These are phyloP conservation scores for Larix kaempferi DNA, from an alignment of 75 land plant species.

Conservation along the genomic window DNA sequence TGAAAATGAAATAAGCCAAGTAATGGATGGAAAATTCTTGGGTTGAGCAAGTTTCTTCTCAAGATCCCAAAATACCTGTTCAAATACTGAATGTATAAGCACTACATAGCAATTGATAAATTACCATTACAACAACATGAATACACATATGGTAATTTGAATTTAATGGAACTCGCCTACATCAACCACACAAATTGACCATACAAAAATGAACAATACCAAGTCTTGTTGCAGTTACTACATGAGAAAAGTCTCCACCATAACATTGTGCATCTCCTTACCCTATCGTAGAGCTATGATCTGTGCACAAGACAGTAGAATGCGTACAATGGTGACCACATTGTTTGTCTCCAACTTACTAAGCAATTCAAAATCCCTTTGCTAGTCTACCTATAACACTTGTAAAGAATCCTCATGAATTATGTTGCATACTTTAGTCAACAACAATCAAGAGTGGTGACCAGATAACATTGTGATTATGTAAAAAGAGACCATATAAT, in stretches of 20 bases:
- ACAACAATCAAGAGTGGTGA: too few relatives aligned
- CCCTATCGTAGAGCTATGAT: too few relatives aligned
- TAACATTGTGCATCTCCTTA: too few relatives aligned
- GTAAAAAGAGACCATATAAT: too few relatives aligned
- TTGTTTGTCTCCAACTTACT: too few relatives aligned
- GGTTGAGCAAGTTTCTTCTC: constrained; percentile 99
- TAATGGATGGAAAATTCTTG: constrained; percentile 99
- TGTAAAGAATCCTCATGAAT: too few relatives aligned
- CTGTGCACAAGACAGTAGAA: too few relatives aligned
- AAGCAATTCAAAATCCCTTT: too few relatives aligned
- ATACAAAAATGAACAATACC: constrained; percentile 91
- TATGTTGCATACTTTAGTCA: too few relatives aligned
- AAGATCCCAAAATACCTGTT: constrained; percentile 99
- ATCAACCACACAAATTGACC: not conserved
- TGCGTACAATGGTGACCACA: too few relatives aligned
- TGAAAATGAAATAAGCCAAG: constrained; percentile 99
- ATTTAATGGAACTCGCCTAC: not conserved
- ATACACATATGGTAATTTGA: not conserved
- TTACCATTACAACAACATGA: not conserved
- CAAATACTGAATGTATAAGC: not conserved
- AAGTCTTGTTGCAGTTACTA: constrained; percentile 98
- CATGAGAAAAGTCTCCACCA: constrained; percentile 99
- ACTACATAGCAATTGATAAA: not conserved
- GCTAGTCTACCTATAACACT: too few relatives aligned
- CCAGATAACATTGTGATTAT: too few relatives aligned